Conservation (phyloP, 371 early-diverging fungal genomes). For the Actinomortierella ambigua region DNA sequence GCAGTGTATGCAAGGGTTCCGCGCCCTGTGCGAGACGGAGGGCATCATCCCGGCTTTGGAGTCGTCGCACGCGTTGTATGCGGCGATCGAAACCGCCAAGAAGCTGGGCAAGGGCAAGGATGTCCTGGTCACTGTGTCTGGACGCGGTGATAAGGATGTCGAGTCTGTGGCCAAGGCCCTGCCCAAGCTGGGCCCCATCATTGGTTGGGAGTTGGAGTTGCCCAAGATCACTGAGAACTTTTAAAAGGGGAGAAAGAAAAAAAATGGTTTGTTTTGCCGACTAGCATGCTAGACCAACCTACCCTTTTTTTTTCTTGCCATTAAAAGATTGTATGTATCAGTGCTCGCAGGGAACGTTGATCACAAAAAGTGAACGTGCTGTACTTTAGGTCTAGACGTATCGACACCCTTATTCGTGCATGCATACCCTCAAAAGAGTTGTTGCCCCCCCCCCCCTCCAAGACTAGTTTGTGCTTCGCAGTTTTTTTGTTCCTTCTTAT, state of each 20-base stretch:
- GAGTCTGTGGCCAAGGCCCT: constrained; percentile 90
- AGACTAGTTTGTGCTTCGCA: no score
- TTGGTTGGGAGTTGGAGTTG: constrained; percentile 92
- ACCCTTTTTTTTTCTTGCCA: not conserved
- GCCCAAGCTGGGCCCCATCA: constrained; percentile 87
- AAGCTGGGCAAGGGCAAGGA: constrained; percentile 79
- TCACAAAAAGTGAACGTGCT: no score
- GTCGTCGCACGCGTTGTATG: constrained; percentile 91
- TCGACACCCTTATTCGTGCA: no score
- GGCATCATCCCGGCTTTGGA: constrained; percentile 96
- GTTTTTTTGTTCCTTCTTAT: no score
- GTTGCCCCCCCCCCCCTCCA: no score
- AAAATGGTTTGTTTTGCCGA: no score
- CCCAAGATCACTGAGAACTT: constrained; percentile 45
- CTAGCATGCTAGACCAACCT: not conserved
- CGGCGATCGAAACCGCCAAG: constrained; percentile 80
- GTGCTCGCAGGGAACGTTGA: no score
- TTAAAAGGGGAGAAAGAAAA: no score
- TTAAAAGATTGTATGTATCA: no score
- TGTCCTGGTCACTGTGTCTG: constrained; percentile 89
- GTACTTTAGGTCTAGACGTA: no score
- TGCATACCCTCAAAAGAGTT: no score
- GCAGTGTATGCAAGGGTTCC: constrained; percentile 90
- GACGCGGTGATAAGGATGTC: constrained; percentile 98
- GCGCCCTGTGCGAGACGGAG: constrained; percentile 84